Evolutionary conservation across 345 rosid species (phyloP).

Genomic region (Hibiscus mutabilis): DNA sequence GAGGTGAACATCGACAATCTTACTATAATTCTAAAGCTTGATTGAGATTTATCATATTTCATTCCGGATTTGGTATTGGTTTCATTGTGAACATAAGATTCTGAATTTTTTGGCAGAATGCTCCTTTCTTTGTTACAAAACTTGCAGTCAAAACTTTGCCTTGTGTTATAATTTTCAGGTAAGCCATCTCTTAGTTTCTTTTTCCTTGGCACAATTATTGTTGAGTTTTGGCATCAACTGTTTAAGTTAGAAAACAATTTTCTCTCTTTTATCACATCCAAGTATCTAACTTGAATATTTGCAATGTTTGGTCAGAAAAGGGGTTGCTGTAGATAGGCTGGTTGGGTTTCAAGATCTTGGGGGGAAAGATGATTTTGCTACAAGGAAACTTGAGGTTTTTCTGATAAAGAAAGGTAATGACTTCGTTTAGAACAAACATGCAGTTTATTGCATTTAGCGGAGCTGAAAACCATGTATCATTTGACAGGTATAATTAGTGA

Average conservation of each 20-base stretch:
- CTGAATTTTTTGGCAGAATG: slow-evolving; percentile 49
- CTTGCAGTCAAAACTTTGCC: slow-evolving; percentile 89
- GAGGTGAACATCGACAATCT: slow-evolving; percentile 45
- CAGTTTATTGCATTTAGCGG: neutral
- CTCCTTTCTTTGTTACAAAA: slow-evolving; percentile 84
- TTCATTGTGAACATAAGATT: neutral
- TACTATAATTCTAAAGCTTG: neutral
- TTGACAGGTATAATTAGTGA: slow-evolving; percentile 58
- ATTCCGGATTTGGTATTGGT: neutral
- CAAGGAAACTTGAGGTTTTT: slow-evolving; percentile 45
- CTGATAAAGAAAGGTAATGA: slow-evolving; percentile 61
- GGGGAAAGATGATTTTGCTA: slow-evolving; percentile 75
- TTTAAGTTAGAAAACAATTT: too few relatives aligned
- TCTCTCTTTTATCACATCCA: neutral
- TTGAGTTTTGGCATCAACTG: slow-evolving; percentile 4
- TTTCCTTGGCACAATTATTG: neutral
- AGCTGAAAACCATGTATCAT: neutral
- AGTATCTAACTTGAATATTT: neutral
- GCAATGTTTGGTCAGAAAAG: slow-evolving; percentile 41
- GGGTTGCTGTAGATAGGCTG: slow-evolving; percentile 66
- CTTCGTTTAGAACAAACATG: neutral
- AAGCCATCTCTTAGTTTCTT: slow-evolving; percentile 1
- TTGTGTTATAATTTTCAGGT: slow-evolving; percentile 88
- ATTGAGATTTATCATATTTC: neutral
- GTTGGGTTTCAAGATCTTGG: slow-evolving; percentile 87